These are phyloP conservation scores for Talaromyces sp. DNA, from an alignment of 2,329 filamentous ascomycete genomes.

Conservation along the genomic window DNA sequence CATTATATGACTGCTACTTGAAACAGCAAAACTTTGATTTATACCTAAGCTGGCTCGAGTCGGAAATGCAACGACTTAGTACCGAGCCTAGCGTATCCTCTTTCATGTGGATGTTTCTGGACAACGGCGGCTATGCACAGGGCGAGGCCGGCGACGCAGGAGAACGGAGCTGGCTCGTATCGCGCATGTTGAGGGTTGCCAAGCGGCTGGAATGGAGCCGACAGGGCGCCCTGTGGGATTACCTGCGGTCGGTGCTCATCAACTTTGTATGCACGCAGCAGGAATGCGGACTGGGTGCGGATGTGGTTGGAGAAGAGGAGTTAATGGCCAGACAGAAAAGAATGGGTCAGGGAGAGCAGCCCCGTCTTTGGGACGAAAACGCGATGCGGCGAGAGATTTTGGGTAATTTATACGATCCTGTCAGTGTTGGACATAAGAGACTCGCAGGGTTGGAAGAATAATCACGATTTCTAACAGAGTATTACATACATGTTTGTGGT, in stretches of 20 bases:
- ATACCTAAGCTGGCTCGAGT: constrained; percentile 23
- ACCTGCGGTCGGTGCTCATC: constrained; percentile 20
- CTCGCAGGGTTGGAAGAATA: not conserved
- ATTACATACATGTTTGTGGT: too few species aligned
- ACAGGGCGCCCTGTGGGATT: constrained; percentile 22
- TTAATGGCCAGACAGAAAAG: constrained; percentile 18
- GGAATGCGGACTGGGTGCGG: constrained; percentile 23
- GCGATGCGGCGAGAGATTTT: constrained; percentile 23
- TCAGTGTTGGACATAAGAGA: constrained; percentile 4
- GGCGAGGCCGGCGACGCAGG: constrained; percentile 18
- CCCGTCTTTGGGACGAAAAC: constrained; percentile 23
- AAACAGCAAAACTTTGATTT: constrained; percentile 20
- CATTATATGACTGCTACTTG: constrained; percentile 22
- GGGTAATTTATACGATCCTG: constrained; percentile 14
- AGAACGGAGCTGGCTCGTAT: constrained; percentile 27
- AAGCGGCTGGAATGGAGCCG: constrained; percentile 27
- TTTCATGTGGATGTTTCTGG: constrained; percentile 26
- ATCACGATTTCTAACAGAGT: too few species aligned
- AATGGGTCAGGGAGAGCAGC: constrained; percentile 8
- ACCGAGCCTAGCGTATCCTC: constrained; percentile 25
- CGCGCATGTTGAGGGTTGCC: constrained; percentile 25
- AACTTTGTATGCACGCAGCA: constrained; percentile 23
- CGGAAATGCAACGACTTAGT: constrained; percentile 20
- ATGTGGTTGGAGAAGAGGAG: constrained; percentile 16
- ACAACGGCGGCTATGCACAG: constrained; percentile 22